Evolutionary conservation across 1,284 basidiomycete genomes (phyloP), one percentile per base, ranked within the genome.

Genomic region (Meripilus lineatus): DNA sequence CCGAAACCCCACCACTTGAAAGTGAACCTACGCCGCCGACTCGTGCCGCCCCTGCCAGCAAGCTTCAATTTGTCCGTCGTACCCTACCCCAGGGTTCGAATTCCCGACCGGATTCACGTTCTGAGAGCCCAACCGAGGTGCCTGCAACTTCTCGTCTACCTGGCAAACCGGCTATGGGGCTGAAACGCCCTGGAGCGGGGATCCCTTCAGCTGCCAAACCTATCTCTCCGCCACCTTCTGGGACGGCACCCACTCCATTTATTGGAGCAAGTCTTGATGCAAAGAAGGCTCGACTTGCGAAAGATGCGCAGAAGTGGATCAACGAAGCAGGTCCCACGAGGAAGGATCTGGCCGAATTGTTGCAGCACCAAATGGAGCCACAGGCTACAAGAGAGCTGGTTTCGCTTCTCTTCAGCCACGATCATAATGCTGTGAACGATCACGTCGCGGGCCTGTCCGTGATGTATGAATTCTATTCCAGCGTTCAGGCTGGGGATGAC

Each of bases 391-490:
- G 84, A 46, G 87, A 92, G 5, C 67, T 98, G 3, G 63, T 88
- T n/a, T 67, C 76, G 4, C 79, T 81, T 28, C 73, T 99, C 35
- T 99, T 99, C 71, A 96, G 93, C 60, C 91, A 89, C 52, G 95
- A 97, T 59, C 95, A 99, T 64, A 90, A 89, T 53, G 91, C 93
- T 2, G 87, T 99, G 53, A 94, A 93, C 57, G 96, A 99, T 61
- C 87, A 89, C 57, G 77, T 97, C 47, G 72, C 77, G 20, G 96
- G 88, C 0, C 68, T 99, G 41, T 71, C 75, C 1, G 72, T 74
- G 40, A 72, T 95, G 35, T 74, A 82, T 50, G 86, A 94, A 23
- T 84, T 93, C 60, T 92, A 86, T 68, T 67, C 74, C 47, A 66
- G 68, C 47, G 72, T 77, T 26, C 64, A 74, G 40, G 71, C 73